phyloP scores from a whole-genome alignment of 1,284 basidiomycete species.

The Sphaerobolus stellatus region DNA sequence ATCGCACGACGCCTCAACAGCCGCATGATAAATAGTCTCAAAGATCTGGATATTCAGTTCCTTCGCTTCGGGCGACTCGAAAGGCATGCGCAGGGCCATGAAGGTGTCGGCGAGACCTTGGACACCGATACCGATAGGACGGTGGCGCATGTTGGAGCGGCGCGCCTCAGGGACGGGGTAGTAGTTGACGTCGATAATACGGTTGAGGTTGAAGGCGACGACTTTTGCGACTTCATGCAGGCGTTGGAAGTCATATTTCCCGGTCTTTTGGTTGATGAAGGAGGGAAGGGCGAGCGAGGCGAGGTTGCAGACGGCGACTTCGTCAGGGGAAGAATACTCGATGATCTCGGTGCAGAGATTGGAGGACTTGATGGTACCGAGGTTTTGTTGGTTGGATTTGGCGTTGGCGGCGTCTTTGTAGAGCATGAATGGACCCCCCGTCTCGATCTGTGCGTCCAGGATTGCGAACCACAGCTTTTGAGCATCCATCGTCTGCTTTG shows the following conservation, averaged over 20 bases:
- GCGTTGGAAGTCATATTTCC: constrained; percentile 87
- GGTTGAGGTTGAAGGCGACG: constrained; percentile 91
- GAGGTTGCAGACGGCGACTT: constrained; percentile 98
- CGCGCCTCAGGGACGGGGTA: constrained; percentile 93
- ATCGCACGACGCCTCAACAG: constrained; percentile 90
- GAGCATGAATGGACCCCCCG: constrained; percentile 96
- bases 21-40: constrained; percentile 98
- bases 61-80: constrained; percentile 88
- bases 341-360: constrained; percentile 99
- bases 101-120: constrained; percentile 98
- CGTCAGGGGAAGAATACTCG: constrained; percentile 97
- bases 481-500: constrained; percentile 85
- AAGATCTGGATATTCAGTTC: constrained; percentile 95
- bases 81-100: constrained; percentile 96
- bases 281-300: constrained; percentile 95
- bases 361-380: constrained; percentile 99
- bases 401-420: constrained; percentile 94
- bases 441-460: constrained; percentile 97
- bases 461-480: constrained; percentile 99
- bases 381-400: constrained; percentile 98
- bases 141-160: constrained; percentile 95
- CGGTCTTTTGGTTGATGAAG: constrained; percentile 67
- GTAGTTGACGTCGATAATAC: constrained; percentile 91
- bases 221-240: constrained; percentile 94
- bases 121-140: constrained; percentile 97